A percentile compares a stretch with the other conserved stretches of the same genome.
phyloP scores from a whole-genome alignment of 78 protist species.

The Protostelium mycophagum region DNA sequence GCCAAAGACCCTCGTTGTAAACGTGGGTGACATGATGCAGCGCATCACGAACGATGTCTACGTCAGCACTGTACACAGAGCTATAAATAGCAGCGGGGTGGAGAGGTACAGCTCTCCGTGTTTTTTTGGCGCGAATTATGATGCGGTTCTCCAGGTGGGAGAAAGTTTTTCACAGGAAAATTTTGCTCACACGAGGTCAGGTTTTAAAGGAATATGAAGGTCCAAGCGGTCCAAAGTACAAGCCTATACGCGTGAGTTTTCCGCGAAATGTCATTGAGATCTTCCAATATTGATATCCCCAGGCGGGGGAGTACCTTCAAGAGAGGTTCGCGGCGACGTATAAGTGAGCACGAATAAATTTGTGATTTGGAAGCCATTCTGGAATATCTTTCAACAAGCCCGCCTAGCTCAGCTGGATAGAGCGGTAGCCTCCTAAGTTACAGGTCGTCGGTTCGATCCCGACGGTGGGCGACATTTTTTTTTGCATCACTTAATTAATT shows the following conservation, averaged over 20 bases:
- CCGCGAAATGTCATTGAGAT: background rate
- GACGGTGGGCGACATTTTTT: too few relatives aligned
- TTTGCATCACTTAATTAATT: too few relatives aligned
- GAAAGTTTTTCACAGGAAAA: background rate
- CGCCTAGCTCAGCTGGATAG: too few relatives aligned
- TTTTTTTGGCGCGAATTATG: background rate
- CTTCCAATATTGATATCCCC: background rate
- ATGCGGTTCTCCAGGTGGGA: background rate
- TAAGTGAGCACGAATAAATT: too few relatives aligned
- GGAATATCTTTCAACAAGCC: too few relatives aligned
- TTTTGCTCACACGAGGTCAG: background rate
- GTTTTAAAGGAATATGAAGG: background rate
- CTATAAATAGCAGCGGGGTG: background rate
- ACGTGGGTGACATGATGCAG: constrained; percentile 26
- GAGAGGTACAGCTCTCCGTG: background rate
- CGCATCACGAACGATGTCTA: constrained; percentile 24
- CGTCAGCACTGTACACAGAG: constrained; percentile 14
- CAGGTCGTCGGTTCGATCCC: too few relatives aligned
- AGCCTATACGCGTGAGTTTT: background rate
- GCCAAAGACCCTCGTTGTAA: constrained; percentile 15
- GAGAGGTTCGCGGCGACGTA: background rate
- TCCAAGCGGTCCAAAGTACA: background rate
- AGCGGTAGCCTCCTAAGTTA: too few relatives aligned
- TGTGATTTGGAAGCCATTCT: too few relatives aligned
- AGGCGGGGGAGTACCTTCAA: background rate